phyloP scores from a whole-genome alignment of 176 grass and related monocot species.

The Musa itinerans region DNA sequence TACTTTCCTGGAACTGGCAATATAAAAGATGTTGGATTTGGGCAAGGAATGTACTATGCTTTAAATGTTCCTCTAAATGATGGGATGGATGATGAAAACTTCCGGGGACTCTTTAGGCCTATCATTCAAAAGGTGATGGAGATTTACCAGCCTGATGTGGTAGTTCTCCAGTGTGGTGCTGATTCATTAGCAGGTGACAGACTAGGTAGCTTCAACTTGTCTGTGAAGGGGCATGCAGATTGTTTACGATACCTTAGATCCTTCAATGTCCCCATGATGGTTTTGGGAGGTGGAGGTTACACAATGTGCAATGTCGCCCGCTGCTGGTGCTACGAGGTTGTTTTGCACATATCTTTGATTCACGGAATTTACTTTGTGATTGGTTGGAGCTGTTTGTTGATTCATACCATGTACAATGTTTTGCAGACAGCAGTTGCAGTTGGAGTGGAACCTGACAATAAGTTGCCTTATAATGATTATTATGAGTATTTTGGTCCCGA shows the following conservation, averaged over 20 bases:
- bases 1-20: slow-evolving; percentile 22
- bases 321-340: slow-evolving; percentile 23
- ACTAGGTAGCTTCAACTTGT: not conserved
- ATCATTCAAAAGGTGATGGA: not conserved
- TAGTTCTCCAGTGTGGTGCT: no score
- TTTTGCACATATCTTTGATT: not conserved
- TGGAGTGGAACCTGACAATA: slow-evolving; percentile 20
- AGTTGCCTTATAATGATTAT: slow-evolving; percentile 19
- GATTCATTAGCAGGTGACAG: no score
- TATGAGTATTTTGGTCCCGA: slow-evolving; percentile 28
- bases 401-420: not conserved
- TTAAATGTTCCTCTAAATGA: slow-evolving; percentile 20
- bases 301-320: slow-evolving; percentile 23
- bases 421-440: slow-evolving; percentile 25
- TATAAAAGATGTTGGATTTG: slow-evolving; percentile 21
- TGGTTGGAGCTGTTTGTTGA: not conserved
- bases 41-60: slow-evolving; percentile 21
- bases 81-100: not conserved
- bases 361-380: not conserved
- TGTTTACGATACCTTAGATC: slow-evolving; percentile 22
- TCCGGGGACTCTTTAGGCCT: slow-evolving; percentile 9
- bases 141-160: no score
- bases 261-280: slow-evolving; percentile 20
- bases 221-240: slow-evolving; percentile 24
- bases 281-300: slow-evolving; percentile 21